Evolutionary conservation across 352 stramenopile genomes (phyloP).

Genomic region (Globisporangium canariense): DNA sequence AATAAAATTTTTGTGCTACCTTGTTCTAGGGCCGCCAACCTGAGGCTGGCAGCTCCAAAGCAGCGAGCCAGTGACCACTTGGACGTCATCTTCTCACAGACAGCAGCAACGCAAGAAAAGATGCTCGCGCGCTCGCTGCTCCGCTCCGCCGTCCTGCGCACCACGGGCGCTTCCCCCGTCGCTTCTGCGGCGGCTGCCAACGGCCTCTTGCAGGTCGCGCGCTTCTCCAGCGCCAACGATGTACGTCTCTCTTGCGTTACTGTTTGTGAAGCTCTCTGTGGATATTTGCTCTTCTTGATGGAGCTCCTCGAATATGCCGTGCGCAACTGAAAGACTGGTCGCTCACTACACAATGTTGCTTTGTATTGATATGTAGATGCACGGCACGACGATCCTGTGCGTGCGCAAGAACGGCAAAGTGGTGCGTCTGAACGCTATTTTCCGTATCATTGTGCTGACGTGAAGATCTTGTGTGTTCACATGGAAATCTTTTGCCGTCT

Average conservation of each 20-base stretch:
- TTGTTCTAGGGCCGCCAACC: not conserved
- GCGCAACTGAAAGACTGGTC: not conserved
- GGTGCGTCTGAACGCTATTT: slow-evolving; percentile 40
- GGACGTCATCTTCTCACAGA: slow-evolving; percentile 2
- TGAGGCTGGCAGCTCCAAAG: not conserved
- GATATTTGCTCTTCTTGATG: not conserved
- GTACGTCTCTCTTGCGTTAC: slow-evolving; percentile 21
- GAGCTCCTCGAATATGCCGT: slow-evolving; percentile 4
- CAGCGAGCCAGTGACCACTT: slow-evolving; percentile 9
- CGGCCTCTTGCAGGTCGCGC: slow-evolving; percentile 20
- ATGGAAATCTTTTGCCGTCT: not conserved
- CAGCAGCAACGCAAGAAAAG: slow-evolving; percentile 3
- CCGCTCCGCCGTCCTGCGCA: slow-evolving; percentile 22
- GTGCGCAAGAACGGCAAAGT: slow-evolving; percentile 98
- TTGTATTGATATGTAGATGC: slow-evolving; percentile 51
- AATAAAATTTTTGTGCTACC: not conserved
- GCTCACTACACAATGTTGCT: not conserved
- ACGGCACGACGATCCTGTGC: slow-evolving; percentile 97
- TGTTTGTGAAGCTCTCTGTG: not conserved
- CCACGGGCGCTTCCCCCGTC: slow-evolving; percentile 19
- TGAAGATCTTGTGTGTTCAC: not conserved
- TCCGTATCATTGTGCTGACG: not conserved
- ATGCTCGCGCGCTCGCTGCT: slow-evolving; percentile 71
- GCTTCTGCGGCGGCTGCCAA: slow-evolving; percentile 19
- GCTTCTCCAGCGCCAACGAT: slow-evolving; percentile 56